Percentiles rank a stretch among this genome's conserved stretches.
Evolutionary conservation across 176 grass and related monocot genomes (phyloP).

Genomic region (Oryza punctata): DNA sequence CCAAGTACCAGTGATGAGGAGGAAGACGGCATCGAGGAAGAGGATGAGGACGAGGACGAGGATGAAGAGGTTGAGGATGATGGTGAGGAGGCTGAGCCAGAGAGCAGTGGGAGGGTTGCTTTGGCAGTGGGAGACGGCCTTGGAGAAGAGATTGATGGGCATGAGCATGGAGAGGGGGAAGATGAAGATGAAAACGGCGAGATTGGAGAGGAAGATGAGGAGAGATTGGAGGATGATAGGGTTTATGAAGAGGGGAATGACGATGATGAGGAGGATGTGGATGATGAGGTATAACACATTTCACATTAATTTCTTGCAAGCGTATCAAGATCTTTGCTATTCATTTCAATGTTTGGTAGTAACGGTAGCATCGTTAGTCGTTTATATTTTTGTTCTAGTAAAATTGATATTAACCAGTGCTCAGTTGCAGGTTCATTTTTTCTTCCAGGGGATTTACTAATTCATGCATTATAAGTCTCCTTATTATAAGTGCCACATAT

Average conservation of each 20-base stretch:
- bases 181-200: slow-evolving; percentile 90
- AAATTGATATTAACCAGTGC: not conserved
- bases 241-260: slow-evolving; percentile 65
- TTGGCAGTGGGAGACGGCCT: slow-evolving; percentile 27
- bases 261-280: slow-evolving; percentile 52
- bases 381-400: slow-evolving; percentile 10
- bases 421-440: not conserved
- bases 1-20: slow-evolving; percentile 57
- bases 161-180: slow-evolving; percentile 88
- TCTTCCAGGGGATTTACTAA: not conserved
- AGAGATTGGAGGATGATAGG: slow-evolving; percentile 55
- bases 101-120: slow-evolving; percentile 56
- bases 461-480: not conserved
- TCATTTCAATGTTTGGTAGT: not conserved
- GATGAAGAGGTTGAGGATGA: slow-evolving; percentile 63
- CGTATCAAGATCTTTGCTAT: not conserved
- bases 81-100: slow-evolving; percentile 55
- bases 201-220: slow-evolving; percentile 75
- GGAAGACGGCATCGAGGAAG: slow-evolving; percentile 67
- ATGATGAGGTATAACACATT: slow-evolving; percentile 80
- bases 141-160: slow-evolving; percentile 82
- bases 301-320: not conserved
- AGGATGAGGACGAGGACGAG: slow-evolving; percentile 52
- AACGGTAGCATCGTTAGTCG: not conserved
- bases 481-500: not conserved